Evolutionary conservation across 768 basidiomycete genomes (phyloP).

Genomic region (Suillus subaureus): DNA sequence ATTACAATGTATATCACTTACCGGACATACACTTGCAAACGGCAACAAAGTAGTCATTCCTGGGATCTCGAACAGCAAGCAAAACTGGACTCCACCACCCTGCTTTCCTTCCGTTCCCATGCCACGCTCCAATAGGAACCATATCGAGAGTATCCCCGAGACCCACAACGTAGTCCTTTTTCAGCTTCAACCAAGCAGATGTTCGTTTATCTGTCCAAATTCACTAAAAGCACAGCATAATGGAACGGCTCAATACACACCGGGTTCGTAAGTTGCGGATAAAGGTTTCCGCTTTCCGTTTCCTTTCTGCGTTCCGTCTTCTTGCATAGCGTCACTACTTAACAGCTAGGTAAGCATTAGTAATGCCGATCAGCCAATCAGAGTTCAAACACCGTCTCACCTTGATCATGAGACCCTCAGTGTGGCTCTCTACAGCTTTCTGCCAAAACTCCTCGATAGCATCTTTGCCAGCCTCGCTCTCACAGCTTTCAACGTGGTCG

Average conservation of each 20-base stretch:
- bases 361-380: neutral
- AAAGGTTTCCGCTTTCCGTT: slow-evolving; percentile 62
- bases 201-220: slow-evolving; percentile 69
- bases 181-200: slow-evolving; percentile 87
- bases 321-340: slow-evolving; percentile 50
- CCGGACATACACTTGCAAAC: slow-evolving; percentile 93
- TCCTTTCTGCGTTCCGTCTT: slow-evolving; percentile 37
- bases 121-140: slow-evolving; percentile 81
- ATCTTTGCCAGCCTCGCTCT: slow-evolving; percentile 62
- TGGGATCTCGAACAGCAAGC: slow-evolving; percentile 72
- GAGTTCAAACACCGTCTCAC: slow-evolving; percentile 35
- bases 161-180: slow-evolving; percentile 87
- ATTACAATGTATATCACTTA: slow-evolving; percentile 21
- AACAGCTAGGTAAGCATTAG: slow-evolving; percentile 52
- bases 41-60: slow-evolving; percentile 64
- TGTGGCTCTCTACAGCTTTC: slow-evolving; percentile 71
- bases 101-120: slow-evolving; percentile 87
- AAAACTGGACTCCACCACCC: slow-evolving; percentile 93
- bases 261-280: slow-evolving; percentile 84
- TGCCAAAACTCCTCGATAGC: slow-evolving; percentile 76
- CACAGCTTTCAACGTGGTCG: slow-evolving; percentile 72
- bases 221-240: neutral
- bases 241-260: slow-evolving; percentile 32
- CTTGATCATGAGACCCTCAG: slow-evolving; percentile 96
- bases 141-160: slow-evolving; percentile 77